phyloP scores from a whole-genome alignment of 2,329 filamentous ascomycete genomes.

The Aspergillus fijiensis region DNA sequence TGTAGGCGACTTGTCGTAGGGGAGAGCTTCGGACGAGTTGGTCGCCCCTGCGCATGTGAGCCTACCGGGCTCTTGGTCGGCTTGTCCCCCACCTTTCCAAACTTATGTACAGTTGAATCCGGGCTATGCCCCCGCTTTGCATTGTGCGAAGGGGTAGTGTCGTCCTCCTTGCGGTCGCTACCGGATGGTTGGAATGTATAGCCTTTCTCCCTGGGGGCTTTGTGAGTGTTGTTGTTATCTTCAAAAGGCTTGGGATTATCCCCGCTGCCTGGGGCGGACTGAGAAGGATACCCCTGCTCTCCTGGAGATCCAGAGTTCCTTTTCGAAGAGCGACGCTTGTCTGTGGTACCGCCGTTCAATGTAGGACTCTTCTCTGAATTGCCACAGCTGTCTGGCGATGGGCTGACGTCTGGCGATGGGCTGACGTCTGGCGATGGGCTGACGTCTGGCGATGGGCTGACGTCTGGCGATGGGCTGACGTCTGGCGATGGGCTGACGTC shows the following conservation, averaged over 20 bases:
- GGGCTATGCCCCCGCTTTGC: not conserved
- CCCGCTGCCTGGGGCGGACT: not conserved
- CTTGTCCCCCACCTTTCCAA: constrained; percentile 4
- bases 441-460: not conserved
- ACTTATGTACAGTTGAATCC: constrained; percentile 17
- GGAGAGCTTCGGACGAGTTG: constrained; percentile 13
- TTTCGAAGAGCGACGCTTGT: not conserved
- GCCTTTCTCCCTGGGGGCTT: not conserved
- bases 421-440: not conserved
- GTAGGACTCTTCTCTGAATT: not conserved
- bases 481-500: not conserved
- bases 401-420: not conserved
- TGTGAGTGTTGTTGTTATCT: not conserved
- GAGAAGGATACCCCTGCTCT: not conserved
- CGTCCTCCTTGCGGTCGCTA: not conserved
- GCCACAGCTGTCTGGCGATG: not conserved
- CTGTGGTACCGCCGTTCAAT: not conserved
- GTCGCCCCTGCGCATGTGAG: not conserved
- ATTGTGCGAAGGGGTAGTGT: not conserved
- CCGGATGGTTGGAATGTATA: not conserved
- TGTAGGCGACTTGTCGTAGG: constrained; percentile 18
- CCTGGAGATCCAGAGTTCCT: not conserved
- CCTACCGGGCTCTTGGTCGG: not conserved
- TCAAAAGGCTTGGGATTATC: not conserved
- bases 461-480: not conserved